Evolutionary conservation across 2,329 filamentous ascomycete genomes (phyloP).

Genomic region (Ophiocordyceps camponoti-rufipedis): DNA sequence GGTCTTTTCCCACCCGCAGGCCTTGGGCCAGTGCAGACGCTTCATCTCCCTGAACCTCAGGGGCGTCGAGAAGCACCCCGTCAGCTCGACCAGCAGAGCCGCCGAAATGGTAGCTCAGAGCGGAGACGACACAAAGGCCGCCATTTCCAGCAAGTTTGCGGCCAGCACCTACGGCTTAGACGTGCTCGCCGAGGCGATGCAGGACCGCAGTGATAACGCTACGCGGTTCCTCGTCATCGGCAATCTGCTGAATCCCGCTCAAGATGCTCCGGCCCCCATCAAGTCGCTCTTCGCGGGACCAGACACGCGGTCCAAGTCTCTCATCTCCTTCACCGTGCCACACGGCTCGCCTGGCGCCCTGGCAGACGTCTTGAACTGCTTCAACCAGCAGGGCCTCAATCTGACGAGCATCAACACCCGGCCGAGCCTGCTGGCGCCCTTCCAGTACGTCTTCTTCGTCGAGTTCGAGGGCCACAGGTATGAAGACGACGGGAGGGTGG

Average conservation of each 20-base stretch:
- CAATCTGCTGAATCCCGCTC: constrained; percentile 10
- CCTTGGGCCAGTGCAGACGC: constrained; percentile 72
- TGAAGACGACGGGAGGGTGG: constrained; percentile 37
- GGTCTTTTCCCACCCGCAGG: constrained; percentile 87
- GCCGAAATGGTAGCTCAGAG: constrained; percentile 56
- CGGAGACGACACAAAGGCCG: constrained; percentile 43
- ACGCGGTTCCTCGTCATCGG: constrained; percentile 59
- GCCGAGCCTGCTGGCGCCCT: constrained; percentile 55
- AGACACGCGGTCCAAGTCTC: constrained; percentile 36
- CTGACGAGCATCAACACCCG: constrained; percentile 81
- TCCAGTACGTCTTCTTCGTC: constrained; percentile 91
- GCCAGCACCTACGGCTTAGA: constrained; percentile 49
- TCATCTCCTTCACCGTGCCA: constrained; percentile 69
- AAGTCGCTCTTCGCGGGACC: constrained; percentile 6
- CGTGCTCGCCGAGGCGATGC: constrained; percentile 49
- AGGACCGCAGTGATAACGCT: constrained; percentile 59
- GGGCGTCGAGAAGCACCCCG: constrained; percentile 63
- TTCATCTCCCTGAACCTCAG: constrained; percentile 58
- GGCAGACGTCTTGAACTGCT: constrained; percentile 63
- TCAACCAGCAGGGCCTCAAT: constrained; percentile 56
- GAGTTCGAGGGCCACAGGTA: constrained; percentile 55
- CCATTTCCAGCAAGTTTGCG: constrained; percentile 61
- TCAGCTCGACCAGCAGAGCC: constrained; percentile 69
- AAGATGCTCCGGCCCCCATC: constrained; percentile 9
- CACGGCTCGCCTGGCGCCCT: constrained; percentile 66